Conservation (phyloP, 116 monocot species). For the Posidonia oceanica region DNA sequence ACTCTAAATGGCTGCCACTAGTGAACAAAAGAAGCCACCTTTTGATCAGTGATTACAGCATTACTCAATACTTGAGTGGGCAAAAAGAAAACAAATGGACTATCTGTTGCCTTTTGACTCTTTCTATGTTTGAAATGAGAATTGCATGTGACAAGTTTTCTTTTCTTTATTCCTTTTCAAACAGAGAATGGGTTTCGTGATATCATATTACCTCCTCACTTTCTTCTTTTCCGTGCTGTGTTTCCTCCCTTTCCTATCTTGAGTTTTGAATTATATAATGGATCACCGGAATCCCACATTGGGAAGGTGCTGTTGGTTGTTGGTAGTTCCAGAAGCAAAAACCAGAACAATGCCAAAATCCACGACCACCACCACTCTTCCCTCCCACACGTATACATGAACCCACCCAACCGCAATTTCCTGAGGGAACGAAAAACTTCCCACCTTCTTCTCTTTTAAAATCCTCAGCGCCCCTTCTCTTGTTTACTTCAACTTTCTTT, state of each 20-base stretch:
- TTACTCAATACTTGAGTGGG: neutral
- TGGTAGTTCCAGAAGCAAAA: conserved; percentile 5
- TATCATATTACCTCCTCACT: neutral
- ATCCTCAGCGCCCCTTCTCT: neutral
- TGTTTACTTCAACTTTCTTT: neutral
- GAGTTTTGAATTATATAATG: conserved; percentile 1
- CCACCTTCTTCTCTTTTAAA: neutral
- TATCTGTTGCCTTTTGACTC: neutral
- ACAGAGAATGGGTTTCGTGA: neutral
- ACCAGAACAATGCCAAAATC: neutral
- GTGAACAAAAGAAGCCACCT: neutral
- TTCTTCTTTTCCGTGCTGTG: conserved; percentile 1
- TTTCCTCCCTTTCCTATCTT: neutral
- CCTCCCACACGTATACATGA: neutral
- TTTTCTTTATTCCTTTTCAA: neutral
- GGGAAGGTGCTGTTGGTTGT: neutral
- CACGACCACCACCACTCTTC: neutral
- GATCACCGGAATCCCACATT: neutral
- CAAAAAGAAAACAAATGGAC: neutral
- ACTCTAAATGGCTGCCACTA: neutral
- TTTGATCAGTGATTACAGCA: neutral
- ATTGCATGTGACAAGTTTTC: neutral
- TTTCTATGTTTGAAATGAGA: neutral
- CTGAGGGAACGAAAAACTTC: neutral
- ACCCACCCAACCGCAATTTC: neutral